A percentile compares a stretch with the other conserved stretches of the same genome.
phyloP scores from a whole-genome alignment of 495 filamentous ascomycete species.

The Podospora pseudocomata region DNA sequence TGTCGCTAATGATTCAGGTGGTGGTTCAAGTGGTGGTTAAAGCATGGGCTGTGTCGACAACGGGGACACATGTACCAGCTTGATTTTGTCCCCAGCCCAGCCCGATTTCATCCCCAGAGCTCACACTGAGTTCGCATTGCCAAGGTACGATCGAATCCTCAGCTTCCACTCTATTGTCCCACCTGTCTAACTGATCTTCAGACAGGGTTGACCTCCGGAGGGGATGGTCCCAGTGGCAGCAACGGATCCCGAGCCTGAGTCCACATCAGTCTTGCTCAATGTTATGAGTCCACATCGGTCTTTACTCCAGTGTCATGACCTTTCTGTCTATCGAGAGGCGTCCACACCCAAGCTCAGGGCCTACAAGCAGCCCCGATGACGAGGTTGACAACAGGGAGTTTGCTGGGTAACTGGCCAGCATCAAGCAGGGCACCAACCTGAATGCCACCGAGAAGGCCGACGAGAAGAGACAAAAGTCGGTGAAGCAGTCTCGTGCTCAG shows the following conservation, averaged over 20 bases:
- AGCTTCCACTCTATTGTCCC: background rate
- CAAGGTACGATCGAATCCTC: background rate
- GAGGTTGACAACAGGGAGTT: conserved; percentile 68
- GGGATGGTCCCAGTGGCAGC: background rate
- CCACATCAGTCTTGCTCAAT: background rate
- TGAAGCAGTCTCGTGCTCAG: conserved; percentile 53
- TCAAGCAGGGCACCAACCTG: conserved; percentile 61
- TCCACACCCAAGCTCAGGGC: too few species aligned
- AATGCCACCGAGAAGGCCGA: conserved; percentile 53
- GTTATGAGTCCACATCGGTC: too few species aligned
- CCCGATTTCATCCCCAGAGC: background rate
- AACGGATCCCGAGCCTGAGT: background rate
- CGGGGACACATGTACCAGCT: background rate
- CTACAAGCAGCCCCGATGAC: conserved; percentile 41
- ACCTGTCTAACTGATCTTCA: background rate
- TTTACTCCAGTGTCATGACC: too few species aligned
- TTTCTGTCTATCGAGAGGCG: too few species aligned
- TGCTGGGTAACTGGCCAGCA: conserved; percentile 61
- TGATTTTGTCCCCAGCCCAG: background rate
- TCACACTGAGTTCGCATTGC: background rate
- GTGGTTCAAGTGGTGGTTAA: too few species aligned
- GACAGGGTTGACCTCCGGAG: background rate
- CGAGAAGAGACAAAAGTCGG: conserved; percentile 58
- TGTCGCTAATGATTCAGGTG: too few species aligned
- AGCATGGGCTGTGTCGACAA: too few species aligned